A percentile compares a stretch with the other conserved stretches of the same genome.
phyloP scores from a whole-genome alignment of 164 flowering plant species.

The Brasenia schreberi region DNA sequence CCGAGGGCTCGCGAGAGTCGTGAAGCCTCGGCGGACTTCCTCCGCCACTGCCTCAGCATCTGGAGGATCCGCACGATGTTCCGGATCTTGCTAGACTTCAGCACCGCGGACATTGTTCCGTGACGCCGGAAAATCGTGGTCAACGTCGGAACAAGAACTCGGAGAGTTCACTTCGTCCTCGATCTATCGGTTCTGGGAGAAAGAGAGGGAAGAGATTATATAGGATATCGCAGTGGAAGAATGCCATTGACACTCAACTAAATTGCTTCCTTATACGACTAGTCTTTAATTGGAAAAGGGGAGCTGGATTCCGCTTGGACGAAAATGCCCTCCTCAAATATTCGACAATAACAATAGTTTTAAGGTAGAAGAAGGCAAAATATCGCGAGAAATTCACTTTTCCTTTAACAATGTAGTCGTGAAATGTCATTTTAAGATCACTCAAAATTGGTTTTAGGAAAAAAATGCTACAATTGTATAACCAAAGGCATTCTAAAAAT shows the following conservation, averaged over 20 bases:
- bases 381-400: neutral
- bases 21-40: conserved; percentile 9
- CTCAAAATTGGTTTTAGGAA: no score
- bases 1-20: neutral
- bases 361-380: neutral
- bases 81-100: conserved; percentile 19
- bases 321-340: no score
- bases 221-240: neutral
- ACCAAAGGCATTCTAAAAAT: no score
- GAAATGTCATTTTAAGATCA: no score
- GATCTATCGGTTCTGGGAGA: neutral
- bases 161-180: neutral
- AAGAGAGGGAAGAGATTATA: neutral
- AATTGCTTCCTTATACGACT: neutral
- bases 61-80: conserved; percentile 26
- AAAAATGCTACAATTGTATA: no score
- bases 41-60: conserved; percentile 27
- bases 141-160: neutral
- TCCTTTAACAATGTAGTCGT: no score
- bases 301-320: no score
- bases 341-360: no score
- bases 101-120: conserved; percentile 1
- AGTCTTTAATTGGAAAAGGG: neutral
- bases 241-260: neutral
- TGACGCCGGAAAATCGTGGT: neutral